A percentile compares a stretch with the other conserved stretches of the same genome.
phyloP scores from a whole-genome alignment of 331 rosid species.

The Rosa hybrid region DNA sequence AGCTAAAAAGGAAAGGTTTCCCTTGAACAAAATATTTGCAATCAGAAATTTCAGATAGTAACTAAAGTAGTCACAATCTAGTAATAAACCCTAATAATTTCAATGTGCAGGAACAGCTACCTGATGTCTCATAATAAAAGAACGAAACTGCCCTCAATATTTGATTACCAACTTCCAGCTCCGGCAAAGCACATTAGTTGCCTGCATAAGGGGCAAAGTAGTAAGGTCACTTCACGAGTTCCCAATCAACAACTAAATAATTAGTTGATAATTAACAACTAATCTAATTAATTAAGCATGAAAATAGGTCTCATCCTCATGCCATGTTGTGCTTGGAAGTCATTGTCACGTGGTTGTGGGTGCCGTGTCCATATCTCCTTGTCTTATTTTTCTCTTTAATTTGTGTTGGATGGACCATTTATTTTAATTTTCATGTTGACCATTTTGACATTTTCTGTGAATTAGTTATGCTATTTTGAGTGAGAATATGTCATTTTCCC shows the following conservation, averaged over 20 bases:
- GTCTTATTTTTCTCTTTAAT: background rate
- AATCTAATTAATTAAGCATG: constrained; percentile 17
- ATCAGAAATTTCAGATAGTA: background rate
- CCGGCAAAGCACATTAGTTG: background rate
- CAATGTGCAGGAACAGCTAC: too few species aligned
- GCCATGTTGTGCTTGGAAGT: constrained; percentile 3
- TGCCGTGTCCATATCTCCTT: constrained; percentile 15
- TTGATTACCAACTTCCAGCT: background rate
- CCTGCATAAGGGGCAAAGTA: background rate
- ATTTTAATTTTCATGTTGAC: background rate
- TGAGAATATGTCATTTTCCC: background rate
- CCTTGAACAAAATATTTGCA: background rate
- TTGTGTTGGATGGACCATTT: constrained; percentile 3
- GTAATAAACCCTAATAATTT: too few species aligned
- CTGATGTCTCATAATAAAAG: too few species aligned
- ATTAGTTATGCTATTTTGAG: background rate
- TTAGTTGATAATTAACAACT: background rate
- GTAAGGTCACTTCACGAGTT: background rate
- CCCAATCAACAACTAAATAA: background rate
- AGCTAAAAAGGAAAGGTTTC: background rate
- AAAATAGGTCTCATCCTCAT: constrained; percentile 9
- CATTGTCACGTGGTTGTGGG: constrained; percentile 27
- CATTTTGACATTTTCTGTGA: background rate
- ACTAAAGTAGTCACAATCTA: background rate
- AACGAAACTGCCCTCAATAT: background rate